Evolutionary conservation across 352 stramenopile genomes (phyloP), one percentile per base, ranked within the genome.

Genomic region (Pelagophyceae sp.): DNA sequence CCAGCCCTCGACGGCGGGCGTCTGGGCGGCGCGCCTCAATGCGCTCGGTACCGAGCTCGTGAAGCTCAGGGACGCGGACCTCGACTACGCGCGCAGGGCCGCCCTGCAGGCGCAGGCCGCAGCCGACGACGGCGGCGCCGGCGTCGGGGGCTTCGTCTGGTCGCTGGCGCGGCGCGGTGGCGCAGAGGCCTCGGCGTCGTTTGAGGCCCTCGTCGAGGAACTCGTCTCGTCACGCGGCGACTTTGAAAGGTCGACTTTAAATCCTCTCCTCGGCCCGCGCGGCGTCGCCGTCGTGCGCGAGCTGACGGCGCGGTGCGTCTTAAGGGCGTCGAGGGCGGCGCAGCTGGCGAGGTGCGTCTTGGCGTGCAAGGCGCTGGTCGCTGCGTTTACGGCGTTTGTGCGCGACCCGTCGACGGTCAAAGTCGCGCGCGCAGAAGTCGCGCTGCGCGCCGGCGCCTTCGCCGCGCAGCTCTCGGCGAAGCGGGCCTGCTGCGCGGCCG

Each of bases 161-260:
- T 11, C 5, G 15, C 58, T 79, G 31, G 64, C 65, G n/a, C 51
- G 64, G 17, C 65, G 64, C 23, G 65, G 65, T 23, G 65, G 76
- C 31, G 54, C 70, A 63, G 88, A 93, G 78, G 86, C 88, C 40
- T 84, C 82, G 40, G 81, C 88, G 29, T 92, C 85, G 87, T 91
- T 92, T 80, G 86, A 90, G 63, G 79, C 90, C 23, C 81, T 93
- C 38, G 88, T 93, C 17, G 87, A 86, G 31, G 89, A 85, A 15
- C 91, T 92, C 77, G 80, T 92, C 17, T 90, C 83, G 0, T 87
- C 84, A 23, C 86, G 81, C 19, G 83, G 85, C 45, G 87, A 92
- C 67, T 82, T 85, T 78, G 87, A 95, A 69, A 88, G 94, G 65
- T 78, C 87, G 38, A 89, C 83, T 61, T 81, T 91, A 25, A 95